Evolutionary conservation across 2,329 filamentous ascomycete genomes (phyloP).

Genomic region (Fusarium brachygibbosum): DNA sequence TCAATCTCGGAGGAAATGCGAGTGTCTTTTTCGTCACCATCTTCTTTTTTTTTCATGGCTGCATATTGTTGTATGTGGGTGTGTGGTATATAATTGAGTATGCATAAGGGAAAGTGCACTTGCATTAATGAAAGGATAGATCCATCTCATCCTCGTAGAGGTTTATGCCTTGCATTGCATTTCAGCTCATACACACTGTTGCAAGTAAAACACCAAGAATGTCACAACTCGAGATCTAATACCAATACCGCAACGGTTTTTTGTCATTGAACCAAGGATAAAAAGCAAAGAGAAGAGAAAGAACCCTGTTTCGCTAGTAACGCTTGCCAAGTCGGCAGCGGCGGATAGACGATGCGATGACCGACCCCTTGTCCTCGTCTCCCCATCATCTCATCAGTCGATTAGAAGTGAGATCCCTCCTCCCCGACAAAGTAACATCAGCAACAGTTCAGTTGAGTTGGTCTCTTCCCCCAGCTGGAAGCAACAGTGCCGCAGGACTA

Average conservation of each 20-base stretch:
- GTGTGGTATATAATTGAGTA: slow-evolving; percentile 7
- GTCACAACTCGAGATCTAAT: not conserved
- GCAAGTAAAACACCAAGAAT: not conserved
- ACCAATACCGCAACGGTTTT: not conserved
- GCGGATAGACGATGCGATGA: slow-evolving; percentile 21
- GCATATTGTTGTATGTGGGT: not conserved
- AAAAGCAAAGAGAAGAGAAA: not conserved
- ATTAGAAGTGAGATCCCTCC: not conserved
- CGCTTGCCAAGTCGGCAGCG: slow-evolving; percentile 38
- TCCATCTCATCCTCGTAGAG: not conserved
- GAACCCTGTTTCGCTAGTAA: slow-evolving; percentile 4
- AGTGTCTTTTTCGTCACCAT: slow-evolving; percentile 18
- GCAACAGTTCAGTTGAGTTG: not conserved
- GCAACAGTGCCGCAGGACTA: slow-evolving; percentile 7
- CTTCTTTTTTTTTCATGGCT: not conserved
- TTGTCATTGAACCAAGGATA: not conserved
- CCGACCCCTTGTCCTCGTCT: not conserved
- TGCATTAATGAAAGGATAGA: not conserved
- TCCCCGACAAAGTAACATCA: not conserved
- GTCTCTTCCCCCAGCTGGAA: not conserved
- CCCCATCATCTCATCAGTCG: slow-evolving; percentile 4
- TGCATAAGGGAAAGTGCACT: slow-evolving; percentile 8
- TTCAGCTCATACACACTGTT: not conserved
- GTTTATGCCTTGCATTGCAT: not conserved
- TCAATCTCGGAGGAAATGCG: slow-evolving; percentile 7